phyloP scores from a whole-genome alignment of 192 early-diverging fungal genomes.

The Podila minutissima region DNA sequence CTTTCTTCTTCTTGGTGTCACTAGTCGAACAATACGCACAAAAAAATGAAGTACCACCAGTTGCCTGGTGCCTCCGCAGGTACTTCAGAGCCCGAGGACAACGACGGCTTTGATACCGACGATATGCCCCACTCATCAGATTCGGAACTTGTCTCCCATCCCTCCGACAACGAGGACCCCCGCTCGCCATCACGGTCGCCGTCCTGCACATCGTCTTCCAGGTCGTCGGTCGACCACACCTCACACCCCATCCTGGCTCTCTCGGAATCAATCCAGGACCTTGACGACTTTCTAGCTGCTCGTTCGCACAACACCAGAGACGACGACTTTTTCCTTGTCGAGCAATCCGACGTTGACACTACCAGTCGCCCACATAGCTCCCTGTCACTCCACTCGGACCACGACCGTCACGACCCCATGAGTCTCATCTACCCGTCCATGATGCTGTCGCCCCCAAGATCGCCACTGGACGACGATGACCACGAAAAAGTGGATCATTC shows the following conservation, averaged over 20 bases:
- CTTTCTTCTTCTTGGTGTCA: too few relatives aligned
- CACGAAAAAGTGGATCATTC: background rate
- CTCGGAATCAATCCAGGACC: conserved; percentile 14
- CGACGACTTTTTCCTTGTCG: conserved; percentile 39
- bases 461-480: background rate
- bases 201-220: background rate
- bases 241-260: conserved; percentile 6
- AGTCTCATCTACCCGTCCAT: conserved; percentile 41
- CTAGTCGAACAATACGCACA: background rate
- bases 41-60: background rate
- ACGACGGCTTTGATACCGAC: conserved; percentile 26
- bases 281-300: background rate
- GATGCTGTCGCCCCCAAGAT: conserved; percentile 7
- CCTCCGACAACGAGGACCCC: conserved; percentile 35
- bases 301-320: background rate
- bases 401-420: conserved; percentile 17
- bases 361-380: conserved; percentile 30
- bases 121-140: conserved; percentile 29
- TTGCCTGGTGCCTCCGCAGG: conserved; percentile 7
- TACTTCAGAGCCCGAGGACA: conserved; percentile 36
- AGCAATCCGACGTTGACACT: conserved; percentile 25
- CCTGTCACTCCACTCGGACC: conserved; percentile 25
- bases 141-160: conserved; percentile 44
- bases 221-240: background rate
- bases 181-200: conserved; percentile 5